These are phyloP conservation scores for Steccherinum ochraceum DNA, from an alignment of 768 basidiomycete genomes.

Conservation along the genomic window DNA sequence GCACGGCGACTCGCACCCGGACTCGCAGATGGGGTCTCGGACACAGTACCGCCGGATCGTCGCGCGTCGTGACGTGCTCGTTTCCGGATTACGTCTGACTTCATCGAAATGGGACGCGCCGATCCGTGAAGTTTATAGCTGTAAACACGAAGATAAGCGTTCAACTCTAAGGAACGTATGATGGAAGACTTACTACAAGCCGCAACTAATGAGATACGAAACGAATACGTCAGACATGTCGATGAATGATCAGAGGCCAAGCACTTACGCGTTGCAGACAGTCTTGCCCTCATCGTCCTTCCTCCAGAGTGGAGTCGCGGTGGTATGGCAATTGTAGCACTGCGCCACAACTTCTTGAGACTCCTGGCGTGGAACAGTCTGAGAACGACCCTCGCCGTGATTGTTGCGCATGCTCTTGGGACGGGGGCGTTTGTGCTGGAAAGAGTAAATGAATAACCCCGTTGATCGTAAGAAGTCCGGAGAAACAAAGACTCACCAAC, in stretches of 20 bases:
- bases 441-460: background rate
- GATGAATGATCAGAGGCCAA: constrained; percentile 3
- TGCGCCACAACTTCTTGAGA: constrained; percentile 76
- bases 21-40: constrained; percentile 71
- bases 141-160: background rate
- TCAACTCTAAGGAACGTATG: constrained; percentile 5
- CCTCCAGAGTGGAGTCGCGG: constrained; percentile 83
- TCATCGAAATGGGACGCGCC: constrained; percentile 85
- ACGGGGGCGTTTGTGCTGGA: constrained; percentile 79
- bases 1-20: constrained; percentile 70
- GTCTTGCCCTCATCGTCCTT: constrained; percentile 91
- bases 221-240: constrained; percentile 6
- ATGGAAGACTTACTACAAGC: constrained; percentile 56
- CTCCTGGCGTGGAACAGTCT: constrained; percentile 59
- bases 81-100: constrained; percentile 85
- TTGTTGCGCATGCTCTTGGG: constrained; percentile 82
- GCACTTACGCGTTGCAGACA: constrained; percentile 80
- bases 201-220: constrained; percentile 46
- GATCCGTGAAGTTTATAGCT: constrained; percentile 82
- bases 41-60: constrained; percentile 41
- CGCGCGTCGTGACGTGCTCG: constrained; percentile 78
- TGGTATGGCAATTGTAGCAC: constrained; percentile 88
- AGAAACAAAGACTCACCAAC: constrained; percentile 33
- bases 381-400: constrained; percentile 65
- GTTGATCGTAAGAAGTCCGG: background rate